phyloP scores from a whole-genome alignment of 2,329 filamentous ascomycete species.

The Didymosphaeria variabile region DNA sequence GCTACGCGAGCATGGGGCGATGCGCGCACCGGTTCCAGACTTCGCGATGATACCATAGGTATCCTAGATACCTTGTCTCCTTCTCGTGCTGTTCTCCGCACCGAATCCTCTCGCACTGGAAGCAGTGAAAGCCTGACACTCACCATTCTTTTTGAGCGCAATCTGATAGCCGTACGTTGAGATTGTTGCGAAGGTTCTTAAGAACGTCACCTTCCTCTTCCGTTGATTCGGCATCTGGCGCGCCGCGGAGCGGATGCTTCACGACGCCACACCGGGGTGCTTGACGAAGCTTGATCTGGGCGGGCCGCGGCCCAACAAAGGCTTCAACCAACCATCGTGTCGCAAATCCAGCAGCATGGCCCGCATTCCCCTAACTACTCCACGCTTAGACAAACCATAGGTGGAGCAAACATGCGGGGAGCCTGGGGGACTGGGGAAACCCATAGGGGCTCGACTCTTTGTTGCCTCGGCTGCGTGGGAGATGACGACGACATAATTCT shows the following conservation, averaged over 20 bases:
- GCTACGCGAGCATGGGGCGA: background rate
- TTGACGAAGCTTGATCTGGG: background rate
- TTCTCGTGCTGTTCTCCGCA: background rate
- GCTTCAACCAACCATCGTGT: background rate
- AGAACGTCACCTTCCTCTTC: background rate
- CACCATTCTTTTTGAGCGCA: background rate
- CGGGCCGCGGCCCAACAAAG: background rate
- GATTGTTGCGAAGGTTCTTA: background rate
- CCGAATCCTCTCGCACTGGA: background rate
- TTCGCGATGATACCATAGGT: background rate
- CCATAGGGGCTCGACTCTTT: background rate
- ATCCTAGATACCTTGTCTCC: background rate
- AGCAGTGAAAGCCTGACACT: background rate
- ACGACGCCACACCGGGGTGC: background rate
- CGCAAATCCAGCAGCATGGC: background rate
- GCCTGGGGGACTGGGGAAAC: background rate
- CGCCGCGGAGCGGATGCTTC: background rate
- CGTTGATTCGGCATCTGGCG: background rate
- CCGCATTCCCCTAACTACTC: background rate
- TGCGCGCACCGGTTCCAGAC: background rate
- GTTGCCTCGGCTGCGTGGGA: background rate
- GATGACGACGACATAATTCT: constrained; percentile 3
- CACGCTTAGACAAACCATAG: background rate
- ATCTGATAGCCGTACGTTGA: background rate
- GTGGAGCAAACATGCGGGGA: background rate